Evolutionary conservation across 768 basidiomycete species (phyloP), one percentile per base, ranked within the genome.

Genomic region (Podaxis carcinomalis): DNA sequence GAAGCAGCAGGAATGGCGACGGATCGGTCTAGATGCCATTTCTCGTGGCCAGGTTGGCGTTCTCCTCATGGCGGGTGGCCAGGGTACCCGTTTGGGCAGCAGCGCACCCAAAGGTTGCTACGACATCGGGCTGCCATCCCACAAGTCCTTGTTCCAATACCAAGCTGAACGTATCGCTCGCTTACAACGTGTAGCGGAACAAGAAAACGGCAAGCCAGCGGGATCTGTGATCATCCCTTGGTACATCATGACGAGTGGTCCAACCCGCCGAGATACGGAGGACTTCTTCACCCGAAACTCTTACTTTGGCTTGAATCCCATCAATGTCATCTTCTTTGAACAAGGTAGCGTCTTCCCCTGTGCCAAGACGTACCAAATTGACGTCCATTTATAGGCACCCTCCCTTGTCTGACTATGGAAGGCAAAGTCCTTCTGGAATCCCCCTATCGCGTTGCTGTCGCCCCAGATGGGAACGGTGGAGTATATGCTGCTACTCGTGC

Each of bases 231-330:
- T 84, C 56, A 85, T 98, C 59, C 92, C 93, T 39, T 98, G 97
- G 97, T 98, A 98, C 77, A 87, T 99, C 69, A 99, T 99, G 97
- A 98, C 96, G 59, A 95, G 92, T 70, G 95, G 95, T 23, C 97
- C 96, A 40, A 99, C 97, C 37, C 85, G 94, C 65, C 79, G 75
- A 42, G 90, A 89, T 37, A 98, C 97, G 23, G 91, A 93, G 73
- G 77, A 76, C 27, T 98, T 89, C 80, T 98, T 98, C 76, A 77
- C 76, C 63, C 77, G 83, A 62, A 82, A 94, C 74, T 72, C 74
- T 2, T 91, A 82, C 77, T 99, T 98, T 70, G 95, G 96, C 3
- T 81, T 99, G 62, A 71, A 87, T 55, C 69, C 84, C 60, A 79
- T 85, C 63, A 88, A 97, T 67, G 88, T 99, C 63, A 78, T 98